Percentiles rank a stretch among this genome's conserved stretches.
phyloP scores from a whole-genome alignment of 495 filamentous ascomycete genomes.

The Massariosphaeria phaeospora region DNA sequence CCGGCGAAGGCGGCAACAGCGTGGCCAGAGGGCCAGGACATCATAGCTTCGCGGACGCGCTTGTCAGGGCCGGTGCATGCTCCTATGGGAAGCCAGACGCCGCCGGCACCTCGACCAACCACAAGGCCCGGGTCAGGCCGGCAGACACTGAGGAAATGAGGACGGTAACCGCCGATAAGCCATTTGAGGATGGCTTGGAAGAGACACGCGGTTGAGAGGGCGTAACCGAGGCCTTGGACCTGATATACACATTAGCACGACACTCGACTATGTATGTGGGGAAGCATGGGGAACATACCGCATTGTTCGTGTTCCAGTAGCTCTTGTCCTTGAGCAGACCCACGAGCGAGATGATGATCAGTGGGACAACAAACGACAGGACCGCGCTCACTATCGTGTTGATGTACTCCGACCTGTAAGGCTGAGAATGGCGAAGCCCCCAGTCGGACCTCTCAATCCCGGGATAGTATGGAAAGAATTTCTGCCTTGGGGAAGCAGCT shows the following conservation, averaged over 20 bases:
- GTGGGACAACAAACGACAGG: slow-evolving; percentile 50
- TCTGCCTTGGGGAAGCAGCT: neutral
- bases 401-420: slow-evolving; percentile 49
- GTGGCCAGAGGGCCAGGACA: slow-evolving; percentile 60
- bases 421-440: neutral
- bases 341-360: slow-evolving; percentile 42
- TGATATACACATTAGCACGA: slow-evolving; percentile 19
- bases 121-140: slow-evolving; percentile 36
- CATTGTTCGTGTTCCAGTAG: slow-evolving; percentile 63
- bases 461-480: neutral
- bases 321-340: slow-evolving; percentile 53
- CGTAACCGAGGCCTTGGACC: slow-evolving; percentile 55
- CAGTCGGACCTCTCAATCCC: neutral
- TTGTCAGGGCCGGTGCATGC: slow-evolving; percentile 8
- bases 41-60: slow-evolving; percentile 43
- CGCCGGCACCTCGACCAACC: neutral
- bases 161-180: slow-evolving; percentile 54
- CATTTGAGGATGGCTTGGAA: slow-evolving; percentile 54
- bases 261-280: neutral
- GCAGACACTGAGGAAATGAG: slow-evolving; percentile 56
- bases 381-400: slow-evolving; percentile 56
- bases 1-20: slow-evolving; percentile 54
- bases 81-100: neutral
- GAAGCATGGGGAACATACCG: slow-evolving; percentile 15
- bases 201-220: slow-evolving; percentile 53